phyloP scores from a whole-genome alignment of 2,329 filamentous ascomycete genomes.

The Fusarium domesticum region DNA sequence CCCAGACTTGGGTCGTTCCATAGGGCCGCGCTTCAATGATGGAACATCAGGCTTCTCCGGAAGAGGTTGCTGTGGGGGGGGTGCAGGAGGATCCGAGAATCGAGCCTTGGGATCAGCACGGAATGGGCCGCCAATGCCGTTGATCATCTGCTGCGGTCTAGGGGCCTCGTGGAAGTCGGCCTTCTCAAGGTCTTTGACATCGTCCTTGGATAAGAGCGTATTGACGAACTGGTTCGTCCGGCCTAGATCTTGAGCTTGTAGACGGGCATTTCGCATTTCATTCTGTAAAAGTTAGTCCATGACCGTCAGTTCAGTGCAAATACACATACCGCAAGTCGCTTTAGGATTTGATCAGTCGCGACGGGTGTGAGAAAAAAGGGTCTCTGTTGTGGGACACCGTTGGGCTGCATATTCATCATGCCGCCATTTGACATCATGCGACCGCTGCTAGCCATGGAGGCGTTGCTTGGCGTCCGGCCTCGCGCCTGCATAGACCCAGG shows the following conservation, averaged over 20 bases:
- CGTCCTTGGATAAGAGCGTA: conserved; percentile 70
- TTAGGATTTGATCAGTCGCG: conserved; percentile 92
- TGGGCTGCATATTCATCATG: conserved; percentile 49
- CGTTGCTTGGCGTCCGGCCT: conserved; percentile 65
- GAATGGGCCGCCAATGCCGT: conserved; percentile 52
- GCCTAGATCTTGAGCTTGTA: conserved; percentile 81
- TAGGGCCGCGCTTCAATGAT: conserved; percentile 71
- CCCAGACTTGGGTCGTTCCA: conserved; percentile 66
- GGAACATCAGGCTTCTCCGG: conserved; percentile 87
- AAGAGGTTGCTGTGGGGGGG: conserved; percentile 86
- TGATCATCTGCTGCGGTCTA: conserved; percentile 47
- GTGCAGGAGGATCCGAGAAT: conserved; percentile 90
- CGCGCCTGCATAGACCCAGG: conserved; percentile 68
- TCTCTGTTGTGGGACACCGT: conserved; percentile 67
- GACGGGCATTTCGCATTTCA: conserved; percentile 85
- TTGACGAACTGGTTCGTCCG: conserved; percentile 80
- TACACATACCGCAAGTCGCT: conserved; percentile 44
- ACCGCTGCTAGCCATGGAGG: conserved; percentile 59
- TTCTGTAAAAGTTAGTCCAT: conserved; percentile 50
- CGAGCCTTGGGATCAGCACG: conserved; percentile 75
- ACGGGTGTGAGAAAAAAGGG: conserved; percentile 86
- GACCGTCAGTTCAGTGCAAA: too few species aligned
- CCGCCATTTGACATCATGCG: conserved; percentile 54
- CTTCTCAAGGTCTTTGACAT: conserved; percentile 56
- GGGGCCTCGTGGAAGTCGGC: conserved; percentile 45